Evolutionary conservation across 1,284 basidiomycete genomes (phyloP), one percentile per base, ranked within the genome.

Genomic region (Tetrapyrgos nigripes): DNA sequence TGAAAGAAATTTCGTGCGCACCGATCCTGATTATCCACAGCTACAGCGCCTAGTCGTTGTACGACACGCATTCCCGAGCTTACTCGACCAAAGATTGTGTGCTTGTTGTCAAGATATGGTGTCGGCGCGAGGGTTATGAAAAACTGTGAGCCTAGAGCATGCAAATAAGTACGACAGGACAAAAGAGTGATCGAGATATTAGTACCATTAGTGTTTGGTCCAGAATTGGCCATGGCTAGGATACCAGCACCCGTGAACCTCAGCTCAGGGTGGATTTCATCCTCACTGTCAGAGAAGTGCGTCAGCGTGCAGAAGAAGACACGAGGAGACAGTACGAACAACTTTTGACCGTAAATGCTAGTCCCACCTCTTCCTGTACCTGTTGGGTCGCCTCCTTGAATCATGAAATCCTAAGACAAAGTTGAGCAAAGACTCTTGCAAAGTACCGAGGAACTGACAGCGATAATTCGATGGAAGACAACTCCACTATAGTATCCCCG

Each of bases 241-340:
- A 97, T 96, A 26, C 96, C 96, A 46, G 95, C 94, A n/a, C 96
- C 96, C 2, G 94, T 95, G 76, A 97, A 97, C 44, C 95, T 83
- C 63, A 97, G 76, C 21, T 96, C 94, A 2, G 92, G 89, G 67
- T 91, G 84, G 48, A 96, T 87, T 72, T 96, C 94, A 72, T 96
- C 94, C 70, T 93, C 87, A 59, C 89, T 91, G 66, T n/a, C 43
- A 33, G 31, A 35, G 26, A 21, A 19, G 29, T 9, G 55, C 29
- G 17, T 48, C 46, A 31, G 45, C 43, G 29, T 24, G 49, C n/a
- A 47, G 28, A 23, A 17, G 35, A 29, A 49, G 26, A 35, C 31
- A 21, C 10, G 43, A 37, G 23, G 14, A 33, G 23, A 24, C 8
- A 37, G 49, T 43, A 82, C 87, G 62, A 66, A 92, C 90, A 97